Base-by-base conservation (phyloP, 2,329 filamentous ascomycete species). In the Phaeosphaeria sp. region DNA sequence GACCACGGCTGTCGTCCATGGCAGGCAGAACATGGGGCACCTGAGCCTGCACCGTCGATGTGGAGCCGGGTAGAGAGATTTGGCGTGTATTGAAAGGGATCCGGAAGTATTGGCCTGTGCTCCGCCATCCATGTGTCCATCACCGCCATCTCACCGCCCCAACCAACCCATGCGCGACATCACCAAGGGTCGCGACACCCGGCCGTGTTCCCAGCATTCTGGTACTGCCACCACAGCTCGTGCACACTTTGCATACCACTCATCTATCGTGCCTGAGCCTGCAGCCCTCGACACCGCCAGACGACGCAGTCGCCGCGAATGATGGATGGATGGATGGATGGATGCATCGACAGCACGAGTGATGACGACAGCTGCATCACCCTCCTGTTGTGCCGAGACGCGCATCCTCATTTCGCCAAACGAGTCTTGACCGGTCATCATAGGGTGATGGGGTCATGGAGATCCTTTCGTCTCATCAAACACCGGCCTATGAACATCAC, bases 1-100 rank as follows among this genome's bases (percentile, higher is more conserved):
- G 65, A 46, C 55, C 53, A 65, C 62, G 62, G 60, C 58, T 53
- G 50, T 56, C 60, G 46, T 66, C 66, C 67, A 70, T 70, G 27
- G 56, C 60, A 63, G 6, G 11, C 25, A 13, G 30, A 36, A 15
- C 30, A 36, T 36, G 30, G 42, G 30, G 30, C 18, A 49, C 23
- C 17, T 33, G 27, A 33, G 46, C 27, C 46, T 49, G 23, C 9
- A 27, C 25, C 47, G 20, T 39, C 20, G 47, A 41, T 21, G 30
- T 22, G 47, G 47, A 41, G 30, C 47, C 47, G 33, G 33, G 25
- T 52, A 52, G 50, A 52, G 50, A 42, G 50, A 46, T 52, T 44
- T 43, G 23, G 50, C 18, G 25, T 30, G 22, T 27, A 33, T 33
- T 30, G 42, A 52, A 46, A 6, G 9, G 5, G 25, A 9, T 9